Conservation (phyloP, 1,139 yeast species). For the Sugiyamaella pinicola region DNA sequence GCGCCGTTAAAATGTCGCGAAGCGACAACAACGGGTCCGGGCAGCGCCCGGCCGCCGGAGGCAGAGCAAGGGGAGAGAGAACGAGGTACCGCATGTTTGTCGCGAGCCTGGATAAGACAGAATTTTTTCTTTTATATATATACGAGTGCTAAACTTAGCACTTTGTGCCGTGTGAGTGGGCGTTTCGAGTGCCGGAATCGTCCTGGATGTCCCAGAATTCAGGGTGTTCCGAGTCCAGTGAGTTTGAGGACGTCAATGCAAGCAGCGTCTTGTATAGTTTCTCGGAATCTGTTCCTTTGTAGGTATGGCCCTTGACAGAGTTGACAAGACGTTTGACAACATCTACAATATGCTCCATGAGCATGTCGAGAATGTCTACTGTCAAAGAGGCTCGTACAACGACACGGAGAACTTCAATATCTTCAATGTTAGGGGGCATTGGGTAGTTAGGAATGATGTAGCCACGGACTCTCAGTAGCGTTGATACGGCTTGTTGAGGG, state of each 20-base stretch:
- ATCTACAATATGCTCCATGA: conserved; percentile 65
- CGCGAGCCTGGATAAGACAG: too few species aligned
- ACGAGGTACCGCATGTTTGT: too few species aligned
- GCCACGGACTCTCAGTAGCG: conserved; percentile 75
- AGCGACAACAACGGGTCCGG: too few species aligned
- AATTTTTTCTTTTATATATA: too few species aligned
- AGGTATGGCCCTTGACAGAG: conserved; percentile 41
- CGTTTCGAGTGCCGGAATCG: conserved; percentile 23
- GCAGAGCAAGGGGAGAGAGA: too few species aligned
- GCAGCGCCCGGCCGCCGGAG: too few species aligned
- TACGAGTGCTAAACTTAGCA: not conserved
- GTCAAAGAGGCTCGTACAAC: conserved; percentile 77
- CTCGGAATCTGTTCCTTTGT: conserved; percentile 33
- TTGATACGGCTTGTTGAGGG: conserved; percentile 79
- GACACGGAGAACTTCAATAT: conserved; percentile 73
- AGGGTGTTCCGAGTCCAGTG: conserved; percentile 38
- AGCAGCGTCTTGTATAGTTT: conserved; percentile 27
- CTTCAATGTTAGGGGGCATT: conserved; percentile 61
- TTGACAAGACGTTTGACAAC: conserved; percentile 57
- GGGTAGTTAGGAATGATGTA: conserved; percentile 91
- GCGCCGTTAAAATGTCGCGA: too few species aligned
- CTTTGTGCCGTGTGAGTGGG: conserved; percentile 17
- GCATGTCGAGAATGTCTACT: conserved; percentile 69
- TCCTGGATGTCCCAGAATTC: conserved; percentile 30
- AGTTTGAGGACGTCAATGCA: conserved; percentile 30